phyloP scores from a whole-genome alignment of 2,329 filamentous ascomycete species.

The Fusarium sp. region DNA sequence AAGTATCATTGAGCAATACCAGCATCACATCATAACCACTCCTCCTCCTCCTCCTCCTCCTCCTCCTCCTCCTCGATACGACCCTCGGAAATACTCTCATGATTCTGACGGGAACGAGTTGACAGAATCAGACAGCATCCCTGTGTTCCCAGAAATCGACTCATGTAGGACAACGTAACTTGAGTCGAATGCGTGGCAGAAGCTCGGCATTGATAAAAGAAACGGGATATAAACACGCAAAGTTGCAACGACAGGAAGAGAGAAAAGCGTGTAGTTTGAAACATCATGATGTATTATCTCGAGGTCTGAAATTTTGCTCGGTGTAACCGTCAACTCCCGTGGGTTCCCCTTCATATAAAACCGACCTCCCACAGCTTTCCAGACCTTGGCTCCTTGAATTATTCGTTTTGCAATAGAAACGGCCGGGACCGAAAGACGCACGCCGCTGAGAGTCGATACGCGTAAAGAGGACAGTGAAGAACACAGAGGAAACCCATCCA shows the following conservation, averaged over 20 bases:
- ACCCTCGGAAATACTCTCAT: too few relatives aligned
- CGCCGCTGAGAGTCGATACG: constrained; percentile 33
- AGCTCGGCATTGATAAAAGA: background rate
- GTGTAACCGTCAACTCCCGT: constrained; percentile 48
- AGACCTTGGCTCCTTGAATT: constrained; percentile 31
- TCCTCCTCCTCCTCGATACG: background rate
- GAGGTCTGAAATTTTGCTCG: constrained; percentile 47
- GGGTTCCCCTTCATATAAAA: constrained; percentile 38
- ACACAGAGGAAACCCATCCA: constrained; percentile 47
- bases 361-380: constrained; percentile 36
- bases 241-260: background rate
- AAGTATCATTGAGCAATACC: background rate
- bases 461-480: constrained; percentile 43
- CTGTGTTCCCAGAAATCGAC: background rate
- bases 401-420: constrained; percentile 32
- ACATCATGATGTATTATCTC: constrained; percentile 53
- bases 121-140: background rate
- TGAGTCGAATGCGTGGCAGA: background rate
- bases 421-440: constrained; percentile 29
- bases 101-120: background rate
- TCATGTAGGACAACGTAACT: background rate
- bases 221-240: background rate
- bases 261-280: constrained; percentile 36
- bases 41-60: too few relatives aligned
- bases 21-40: background rate